Evolutionary conservation across 371 early-diverging fungal genomes (phyloP), one percentile per base, ranked within the genome.

Genomic region (Parasitella parasitica): DNA sequence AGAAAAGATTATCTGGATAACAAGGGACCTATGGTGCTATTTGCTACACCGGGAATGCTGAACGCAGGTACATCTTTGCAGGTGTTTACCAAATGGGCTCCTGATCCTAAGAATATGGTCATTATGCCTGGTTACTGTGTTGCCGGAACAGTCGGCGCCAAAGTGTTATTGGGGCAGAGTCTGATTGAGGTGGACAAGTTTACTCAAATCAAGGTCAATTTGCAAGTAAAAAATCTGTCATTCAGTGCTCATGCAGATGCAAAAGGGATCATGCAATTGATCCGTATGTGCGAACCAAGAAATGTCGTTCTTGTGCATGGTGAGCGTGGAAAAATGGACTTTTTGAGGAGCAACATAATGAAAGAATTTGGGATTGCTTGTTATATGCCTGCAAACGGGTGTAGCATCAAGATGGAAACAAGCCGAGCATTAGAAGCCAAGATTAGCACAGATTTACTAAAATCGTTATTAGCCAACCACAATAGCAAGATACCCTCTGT

Each of bases 231-330:
- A 62, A 97, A 98, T 70, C 74, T 99, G 16, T 96, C 97, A 2
- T 99, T 99, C 74, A 95, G 96, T 67, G 99, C 99, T 0, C 99
- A 99, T 55, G 99, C 99, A 1, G 99, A 99, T 73, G 93, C 96
- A 5, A 95, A 95, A 73, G 99, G 99, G 8, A 99, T 99, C 59
- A 84, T 99, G 89, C 94, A 96, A 75, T 78, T 99, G 30, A 94
- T 99, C 54, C 86, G 91, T 1, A 95, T 95, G 76, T 95, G 94
- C 35, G 86, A 89, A 41, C 97, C 99, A 8, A 82, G 87, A 26
- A 93, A 98, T 77, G 97, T 99, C 0, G 92, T 99, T 27, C 78
- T 99, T n/a, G 99, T 99, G 0, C 99, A 99, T 67, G 99, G 99
- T 3, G 99, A 99, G 67, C 91, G 89, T 70, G 75, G 76, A 8